phyloP scores from a whole-genome alignment of 2,329 filamentous ascomycete genomes.

The Teratosphaeriaceae sp. region DNA sequence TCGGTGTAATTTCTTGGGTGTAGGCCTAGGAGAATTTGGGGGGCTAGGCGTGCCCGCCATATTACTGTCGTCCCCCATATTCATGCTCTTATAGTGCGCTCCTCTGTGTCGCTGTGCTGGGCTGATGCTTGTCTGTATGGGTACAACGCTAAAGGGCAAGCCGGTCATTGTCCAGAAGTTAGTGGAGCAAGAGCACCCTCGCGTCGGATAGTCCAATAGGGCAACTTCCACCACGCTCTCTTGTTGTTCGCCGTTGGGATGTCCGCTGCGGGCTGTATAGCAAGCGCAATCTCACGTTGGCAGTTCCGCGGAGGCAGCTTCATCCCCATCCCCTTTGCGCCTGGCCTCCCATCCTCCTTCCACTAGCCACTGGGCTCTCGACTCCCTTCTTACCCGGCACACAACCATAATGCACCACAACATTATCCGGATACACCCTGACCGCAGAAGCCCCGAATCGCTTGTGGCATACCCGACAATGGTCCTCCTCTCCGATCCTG shows the following conservation, averaged over 20 bases:
- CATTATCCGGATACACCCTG: conserved; percentile 70
- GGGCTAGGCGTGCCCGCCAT: neutral
- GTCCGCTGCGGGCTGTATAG: neutral
- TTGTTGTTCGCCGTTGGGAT: neutral
- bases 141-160: no score
- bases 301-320: neutral
- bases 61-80: neutral
- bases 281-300: neutral
- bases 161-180: no score
- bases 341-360: neutral
- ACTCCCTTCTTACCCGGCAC: conserved; percentile 20
- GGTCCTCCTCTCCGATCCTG: conserved; percentile 76
- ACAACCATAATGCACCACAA: conserved; percentile 46
- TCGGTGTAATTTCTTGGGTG: neutral
- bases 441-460: conserved; percentile 86
- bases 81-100: no score
- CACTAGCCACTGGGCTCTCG: neutral
- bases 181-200: no score
- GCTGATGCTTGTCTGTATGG: no score
- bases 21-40: neutral
- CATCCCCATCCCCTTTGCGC: conserved; percentile 9
- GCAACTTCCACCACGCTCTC: no score
- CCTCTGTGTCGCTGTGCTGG: no score
- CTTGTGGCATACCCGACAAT: conserved; percentile 92
- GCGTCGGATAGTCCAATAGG: no score